Base-by-base conservation (phyloP, 208 protist species). In the Crithidia sp. region DNA sequence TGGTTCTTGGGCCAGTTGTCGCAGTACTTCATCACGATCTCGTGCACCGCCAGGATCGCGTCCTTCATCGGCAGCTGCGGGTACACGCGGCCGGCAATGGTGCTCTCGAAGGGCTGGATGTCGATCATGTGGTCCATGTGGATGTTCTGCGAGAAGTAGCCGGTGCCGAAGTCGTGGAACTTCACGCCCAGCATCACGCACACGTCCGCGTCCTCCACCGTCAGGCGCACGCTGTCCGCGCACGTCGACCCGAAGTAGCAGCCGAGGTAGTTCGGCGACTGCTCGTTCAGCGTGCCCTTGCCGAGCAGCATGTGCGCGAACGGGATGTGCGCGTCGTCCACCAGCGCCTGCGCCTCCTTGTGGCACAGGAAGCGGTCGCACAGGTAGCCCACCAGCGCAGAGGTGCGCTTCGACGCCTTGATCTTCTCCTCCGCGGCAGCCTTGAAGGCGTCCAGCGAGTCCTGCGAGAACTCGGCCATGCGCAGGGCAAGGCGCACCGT, bases 141-240 rank as follows among this genome's bases (percentile, higher is more conserved):
- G 19, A 82, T 76, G 17, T 72, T 79, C 40, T 84, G 79, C 17
- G 82, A 81, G 72, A 87, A 87, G 72, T 72, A 84, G 52, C 78
- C 71, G n/a, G 74, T 87, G 63, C 77, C 82, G 67, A 87, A 84
- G 66, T 84, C 82, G 68, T 87, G 78, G 82, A 87, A 87, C 63
- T 78, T 83, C 49, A 83, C 82, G 59, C 82, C 79, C 28, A 87
- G 28, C 39, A 71, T 57, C 45, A 82, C 57, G 53, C 64, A 71
- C 53, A 71, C 71, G n/a, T 83, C 79, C 4, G 76, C 67, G 19
- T 77, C 60, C 73, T 82, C 79, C 43, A 85, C 74, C 14, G 50
- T 68, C 43, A 19, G 5, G 13, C 69, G 74, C 41, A 76, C 77
- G 8, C n/a, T 37, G 14, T 63, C 67, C 9, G 6, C 12, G 14